Percentiles rank a stretch among this genome's conserved stretches.
Conservation (phyloP, 345 rosid genomes). For the Barbarea vulgaris region DNA sequence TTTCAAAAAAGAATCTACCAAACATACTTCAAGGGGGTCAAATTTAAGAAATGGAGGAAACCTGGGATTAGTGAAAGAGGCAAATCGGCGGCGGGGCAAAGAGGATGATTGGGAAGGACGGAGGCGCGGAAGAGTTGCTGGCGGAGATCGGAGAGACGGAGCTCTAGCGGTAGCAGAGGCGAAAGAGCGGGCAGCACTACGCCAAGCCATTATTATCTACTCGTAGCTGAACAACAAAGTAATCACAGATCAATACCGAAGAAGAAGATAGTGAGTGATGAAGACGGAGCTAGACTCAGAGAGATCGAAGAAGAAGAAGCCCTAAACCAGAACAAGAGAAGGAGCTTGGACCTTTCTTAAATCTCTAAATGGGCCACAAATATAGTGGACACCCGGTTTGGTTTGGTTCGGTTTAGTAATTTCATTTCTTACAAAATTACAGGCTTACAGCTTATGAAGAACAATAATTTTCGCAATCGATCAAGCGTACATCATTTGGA, state of each 20-base stretch:
- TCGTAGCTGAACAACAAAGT: not conserved
- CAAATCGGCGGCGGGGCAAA: slow-evolving; percentile 68
- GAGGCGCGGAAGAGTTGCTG: slow-evolving; percentile 63
- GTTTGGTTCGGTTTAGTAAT: not conserved
- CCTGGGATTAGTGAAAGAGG: slow-evolving; percentile 69
- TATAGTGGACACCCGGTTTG: not conserved
- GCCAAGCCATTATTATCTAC: slow-evolving; percentile 48
- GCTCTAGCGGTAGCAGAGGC: slow-evolving; percentile 60
- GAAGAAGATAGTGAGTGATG: slow-evolving; percentile 18
- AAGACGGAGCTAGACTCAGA: slow-evolving; percentile 1
- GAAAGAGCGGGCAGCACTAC: slow-evolving; percentile 50
- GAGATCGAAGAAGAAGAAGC: slow-evolving; percentile 7
- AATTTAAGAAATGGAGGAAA: slow-evolving; percentile 21
- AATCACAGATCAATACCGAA: slow-evolving; percentile 25
- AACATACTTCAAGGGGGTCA: not conserved
- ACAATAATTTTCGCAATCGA: not conserved
- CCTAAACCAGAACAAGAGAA: not conserved
- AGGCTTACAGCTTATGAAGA: not conserved
- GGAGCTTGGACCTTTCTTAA: not conserved
- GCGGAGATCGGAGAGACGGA: slow-evolving; percentile 59
- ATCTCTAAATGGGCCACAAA: slow-evolving; percentile 21
- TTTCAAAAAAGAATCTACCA: not conserved
- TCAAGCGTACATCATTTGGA: too few species aligned
- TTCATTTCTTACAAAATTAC: not conserved
- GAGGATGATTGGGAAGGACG: slow-evolving; percentile 57